Base-by-base conservation (phyloP, 305 asterid species). In the Coffea humblotiana region DNA sequence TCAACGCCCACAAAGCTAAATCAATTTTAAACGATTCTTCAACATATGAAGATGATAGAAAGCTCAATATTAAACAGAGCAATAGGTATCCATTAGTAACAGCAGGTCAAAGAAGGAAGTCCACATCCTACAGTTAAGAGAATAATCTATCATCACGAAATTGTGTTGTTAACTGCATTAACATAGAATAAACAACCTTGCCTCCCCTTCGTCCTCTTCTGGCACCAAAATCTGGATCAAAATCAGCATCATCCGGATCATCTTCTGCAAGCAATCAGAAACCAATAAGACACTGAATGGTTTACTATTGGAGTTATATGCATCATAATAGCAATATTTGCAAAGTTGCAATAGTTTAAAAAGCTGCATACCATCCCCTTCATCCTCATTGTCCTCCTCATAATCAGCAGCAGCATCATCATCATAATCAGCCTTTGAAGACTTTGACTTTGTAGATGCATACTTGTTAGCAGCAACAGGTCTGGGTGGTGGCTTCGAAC, bases 201-300 rank as follows among this genome's bases (percentile, higher is more conserved):
- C 79, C 88, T 80, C 87, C 91, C 81, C 83, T 84, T 79, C 83
- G 89, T 72, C 90, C 91, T 58, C 90, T 84, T 69, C 90, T 64
- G 81, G 92, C 90, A 71, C 91, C 96, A 84, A 61, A 88, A 84
- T 92, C 92, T 73, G 99, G 99, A 82, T 97, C 88, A 70, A 95
- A 95, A 89, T 95, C 99, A 69, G 90, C 95, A 82, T 95, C 99
- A 72, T 88, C 96, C 6, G 97, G 98, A 83, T 97, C 99, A 82
- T 94, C 99, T 85, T 90, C 99, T 97, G 94, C 92, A 82, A 74
- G 83, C 64, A 85, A 61, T 52, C 85, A 71, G 78, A 80, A 52
- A 54, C 65, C 77, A 71, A 37, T 43, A 23, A 76, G n/a, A 37
- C 35, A 21, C 48, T 23, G n/a, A 75, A 40, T 37, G 11, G 23